These are phyloP conservation scores for Rosa hybrid DNA, from an alignment of 331 rosid species.

Conservation along the genomic window DNA sequence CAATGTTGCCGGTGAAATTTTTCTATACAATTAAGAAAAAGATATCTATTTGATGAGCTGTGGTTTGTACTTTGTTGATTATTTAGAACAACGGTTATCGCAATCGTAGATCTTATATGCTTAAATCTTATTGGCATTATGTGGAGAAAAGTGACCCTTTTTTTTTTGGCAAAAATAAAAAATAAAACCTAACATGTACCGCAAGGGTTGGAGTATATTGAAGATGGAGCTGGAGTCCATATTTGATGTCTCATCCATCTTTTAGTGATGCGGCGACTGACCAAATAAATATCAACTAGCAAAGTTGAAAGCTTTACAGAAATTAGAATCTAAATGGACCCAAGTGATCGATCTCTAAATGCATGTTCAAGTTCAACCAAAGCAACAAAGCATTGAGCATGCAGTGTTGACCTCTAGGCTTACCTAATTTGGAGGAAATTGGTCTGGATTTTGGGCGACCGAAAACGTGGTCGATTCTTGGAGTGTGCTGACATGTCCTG, in stretches of 20 bases:
- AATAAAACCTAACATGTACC: too few species aligned
- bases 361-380: background rate
- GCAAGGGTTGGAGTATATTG: background rate
- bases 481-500: background rate
- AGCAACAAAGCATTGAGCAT: background rate
- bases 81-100: background rate
- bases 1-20: background rate
- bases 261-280: background rate
- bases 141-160: background rate
- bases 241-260: background rate
- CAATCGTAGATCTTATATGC: too few species aligned
- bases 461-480: slow-evolving; percentile 3
- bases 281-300: background rate
- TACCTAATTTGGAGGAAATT: background rate
- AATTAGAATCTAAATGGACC: slow-evolving; percentile 3
- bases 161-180: too few species aligned
- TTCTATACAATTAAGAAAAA: background rate
- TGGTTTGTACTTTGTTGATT: background rate
- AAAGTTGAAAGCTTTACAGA: background rate
- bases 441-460: background rate
- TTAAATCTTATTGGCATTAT: too few species aligned
- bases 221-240: slow-evolving; percentile 8
- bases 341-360: background rate
- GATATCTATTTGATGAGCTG: background rate
- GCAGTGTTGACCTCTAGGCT: background rate